A percentile compares a stretch with the other conserved stretches of the same genome.
These are phyloP conservation scores for Heliocybe sulcata DNA, from an alignment of 1,284 basidiomycete species.

Conservation along the genomic window DNA sequence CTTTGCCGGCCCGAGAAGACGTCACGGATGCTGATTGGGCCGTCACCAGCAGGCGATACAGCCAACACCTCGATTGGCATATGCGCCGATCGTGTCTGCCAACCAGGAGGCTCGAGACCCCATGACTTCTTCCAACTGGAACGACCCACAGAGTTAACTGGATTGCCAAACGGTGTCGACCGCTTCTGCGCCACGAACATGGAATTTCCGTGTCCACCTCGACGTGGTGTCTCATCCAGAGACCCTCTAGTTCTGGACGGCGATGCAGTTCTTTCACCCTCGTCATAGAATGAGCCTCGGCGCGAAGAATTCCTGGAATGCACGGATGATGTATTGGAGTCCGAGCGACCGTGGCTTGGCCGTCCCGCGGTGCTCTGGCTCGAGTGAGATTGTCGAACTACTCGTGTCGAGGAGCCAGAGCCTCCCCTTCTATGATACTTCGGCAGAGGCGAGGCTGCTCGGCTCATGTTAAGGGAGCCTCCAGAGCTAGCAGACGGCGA, in stretches of 20 bases:
- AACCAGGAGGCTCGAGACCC: slow-evolving; percentile 79
- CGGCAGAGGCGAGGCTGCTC: slow-evolving; percentile 60
- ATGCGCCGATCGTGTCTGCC: slow-evolving; percentile 65
- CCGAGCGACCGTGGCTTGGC: slow-evolving; percentile 52
- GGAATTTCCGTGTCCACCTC: slow-evolving; percentile 31
- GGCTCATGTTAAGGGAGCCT: slow-evolving; percentile 44
- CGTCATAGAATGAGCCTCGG: slow-evolving; percentile 71
- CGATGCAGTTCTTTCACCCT: slow-evolving; percentile 52
- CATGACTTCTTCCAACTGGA: slow-evolving; percentile 83
- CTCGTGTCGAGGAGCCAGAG: slow-evolving; percentile 70
- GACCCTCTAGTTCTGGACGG: slow-evolving; percentile 41
- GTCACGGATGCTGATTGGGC: slow-evolving; percentile 49
- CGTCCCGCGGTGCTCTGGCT: slow-evolving; percentile 23
- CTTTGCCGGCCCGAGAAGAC: slow-evolving; percentile 67
- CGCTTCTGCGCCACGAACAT: slow-evolving; percentile 74
- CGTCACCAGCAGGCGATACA: slow-evolving; percentile 50
- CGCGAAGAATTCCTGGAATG: slow-evolving; percentile 68
- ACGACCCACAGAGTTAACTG: slow-evolving; percentile 48
- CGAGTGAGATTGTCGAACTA: slow-evolving; percentile 56
- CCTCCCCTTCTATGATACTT: slow-evolving; percentile 66
- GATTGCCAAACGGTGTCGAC: slow-evolving; percentile 56
- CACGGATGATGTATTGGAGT: slow-evolving; percentile 66
- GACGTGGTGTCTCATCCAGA: slow-evolving; percentile 44
- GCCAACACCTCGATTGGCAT: slow-evolving; percentile 67
- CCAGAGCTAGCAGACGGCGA: slow-evolving; percentile 70